phyloP scores from a whole-genome alignment of 2,329 filamentous ascomycete genomes.

The Calonectria ilicicola region DNA sequence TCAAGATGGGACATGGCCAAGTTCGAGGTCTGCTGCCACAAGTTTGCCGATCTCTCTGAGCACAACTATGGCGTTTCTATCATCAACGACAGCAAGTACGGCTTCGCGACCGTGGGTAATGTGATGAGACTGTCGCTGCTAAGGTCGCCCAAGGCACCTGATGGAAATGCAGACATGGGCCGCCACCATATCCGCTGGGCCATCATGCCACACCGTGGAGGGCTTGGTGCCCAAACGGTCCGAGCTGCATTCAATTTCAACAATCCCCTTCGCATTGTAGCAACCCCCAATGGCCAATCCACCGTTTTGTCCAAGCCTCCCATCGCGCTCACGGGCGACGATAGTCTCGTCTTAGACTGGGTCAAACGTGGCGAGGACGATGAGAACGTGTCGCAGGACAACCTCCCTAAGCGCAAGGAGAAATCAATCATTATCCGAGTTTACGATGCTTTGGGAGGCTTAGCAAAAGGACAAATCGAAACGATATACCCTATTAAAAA shows the following conservation, averaged over 20 bases:
- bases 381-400: conserved; percentile 67
- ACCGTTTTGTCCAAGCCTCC: conserved; percentile 51
- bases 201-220: conserved; percentile 85
- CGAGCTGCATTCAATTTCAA: conserved; percentile 92
- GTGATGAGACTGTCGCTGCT: conserved; percentile 90
- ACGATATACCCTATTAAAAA: not conserved
- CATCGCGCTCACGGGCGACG: conserved; percentile 69
- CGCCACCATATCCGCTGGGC: conserved; percentile 89
- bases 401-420: not conserved
- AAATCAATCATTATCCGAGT: not conserved
- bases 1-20: conserved; percentile 93
- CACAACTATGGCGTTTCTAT: conserved; percentile 91
- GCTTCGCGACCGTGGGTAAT: conserved; percentile 92
- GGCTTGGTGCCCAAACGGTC: conserved; percentile 78
- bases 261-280: conserved; percentile 71
- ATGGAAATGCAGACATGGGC: conserved; percentile 95
- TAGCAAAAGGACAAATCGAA: not conserved
- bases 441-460: not conserved
- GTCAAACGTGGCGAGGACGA: conserved; percentile 95
- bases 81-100: conserved; percentile 95
- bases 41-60: conserved; percentile 91
- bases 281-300: conserved; percentile 42
- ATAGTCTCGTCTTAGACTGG: conserved; percentile 83
- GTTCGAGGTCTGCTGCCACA: conserved; percentile 96
- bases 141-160: conserved; percentile 92